Conservation (phyloP, 2,329 filamentous ascomycete species). For the Diaporthe amygdali region DNA sequence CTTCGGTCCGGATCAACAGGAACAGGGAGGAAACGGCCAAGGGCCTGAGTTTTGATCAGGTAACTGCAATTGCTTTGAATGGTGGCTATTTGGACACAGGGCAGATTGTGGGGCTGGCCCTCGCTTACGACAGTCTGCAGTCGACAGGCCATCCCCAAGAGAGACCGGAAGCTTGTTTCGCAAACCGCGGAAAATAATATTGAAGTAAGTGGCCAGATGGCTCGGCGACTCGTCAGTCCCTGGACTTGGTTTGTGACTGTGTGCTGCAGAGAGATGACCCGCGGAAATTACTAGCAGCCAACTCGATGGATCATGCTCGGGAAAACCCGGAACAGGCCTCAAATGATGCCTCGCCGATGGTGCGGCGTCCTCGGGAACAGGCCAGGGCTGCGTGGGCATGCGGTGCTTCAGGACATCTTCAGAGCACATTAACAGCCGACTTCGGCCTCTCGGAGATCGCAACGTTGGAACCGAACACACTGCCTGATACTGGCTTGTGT, state of each 20-base stretch:
- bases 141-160: neutral
- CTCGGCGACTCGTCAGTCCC: neutral
- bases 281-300: neutral
- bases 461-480: neutral
- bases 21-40: neutral
- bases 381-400: neutral
- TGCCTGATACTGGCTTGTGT: neutral
- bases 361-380: neutral
- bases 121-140: neutral
- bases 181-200: conserved; percentile 16
- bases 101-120: conserved; percentile 19
- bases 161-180: conserved; percentile 2
- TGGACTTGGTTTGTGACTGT: neutral
- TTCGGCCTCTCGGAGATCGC: neutral
- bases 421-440: neutral
- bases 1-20: conserved; percentile 7
- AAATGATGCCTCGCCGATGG: neutral
- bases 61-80: conserved; percentile 24
- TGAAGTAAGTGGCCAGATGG: neutral
- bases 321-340: neutral
- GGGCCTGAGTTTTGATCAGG: conserved; percentile 17
- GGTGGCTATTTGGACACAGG: neutral
- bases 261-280: neutral
- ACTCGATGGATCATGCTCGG: conserved; percentile 4
- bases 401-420: neutral